Conservation (phyloP, 2,329 filamentous ascomycete genomes). For the Colletotrichum endophyticum region DNA sequence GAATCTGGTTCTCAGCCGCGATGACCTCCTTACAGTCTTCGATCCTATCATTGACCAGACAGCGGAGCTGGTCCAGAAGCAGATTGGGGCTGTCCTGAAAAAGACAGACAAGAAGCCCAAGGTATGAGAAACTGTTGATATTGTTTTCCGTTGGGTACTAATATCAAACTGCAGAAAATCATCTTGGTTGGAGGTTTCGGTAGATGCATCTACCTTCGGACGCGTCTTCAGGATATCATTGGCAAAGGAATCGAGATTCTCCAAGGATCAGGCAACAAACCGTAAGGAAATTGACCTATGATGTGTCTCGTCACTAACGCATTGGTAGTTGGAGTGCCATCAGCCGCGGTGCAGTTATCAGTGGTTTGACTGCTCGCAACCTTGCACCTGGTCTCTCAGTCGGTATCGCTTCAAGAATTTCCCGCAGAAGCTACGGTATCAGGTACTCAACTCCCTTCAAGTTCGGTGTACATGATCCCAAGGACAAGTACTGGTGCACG, state of each 20-base stretch:
- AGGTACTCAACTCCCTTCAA: background rate
- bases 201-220: slow-evolving; percentile 30
- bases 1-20: background rate
- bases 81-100: slow-evolving; percentile 22
- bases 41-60: slow-evolving; percentile 25
- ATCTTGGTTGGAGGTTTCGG: slow-evolving; percentile 46
- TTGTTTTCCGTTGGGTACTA: no score
- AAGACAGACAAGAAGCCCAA: slow-evolving; percentile 26
- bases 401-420: slow-evolving; percentile 23
- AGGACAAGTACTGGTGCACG: slow-evolving; percentile 22
- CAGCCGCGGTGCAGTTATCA: slow-evolving; percentile 35
- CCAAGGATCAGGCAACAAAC: slow-evolving; percentile 31
- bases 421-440: slow-evolving; percentile 32
- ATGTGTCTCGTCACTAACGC: background rate
- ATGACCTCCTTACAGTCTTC: slow-evolving; percentile 29
- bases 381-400: background rate
- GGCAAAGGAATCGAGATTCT: slow-evolving; percentile 26
- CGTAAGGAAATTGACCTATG: slow-evolving; percentile 30
- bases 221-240: slow-evolving; percentile 9
- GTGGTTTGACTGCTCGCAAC: slow-evolving; percentile 17
- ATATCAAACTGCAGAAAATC: slow-evolving; percentile 31
- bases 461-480: background rate
- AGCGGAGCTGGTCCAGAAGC: slow-evolving; percentile 24
- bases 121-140: slow-evolving; percentile 17
- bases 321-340: slow-evolving; percentile 36